Evolutionary conservation across 352 stramenopile genomes (phyloP), one percentile per base, ranked within the genome.

Genomic region (Globisporangium nodosum): DNA sequence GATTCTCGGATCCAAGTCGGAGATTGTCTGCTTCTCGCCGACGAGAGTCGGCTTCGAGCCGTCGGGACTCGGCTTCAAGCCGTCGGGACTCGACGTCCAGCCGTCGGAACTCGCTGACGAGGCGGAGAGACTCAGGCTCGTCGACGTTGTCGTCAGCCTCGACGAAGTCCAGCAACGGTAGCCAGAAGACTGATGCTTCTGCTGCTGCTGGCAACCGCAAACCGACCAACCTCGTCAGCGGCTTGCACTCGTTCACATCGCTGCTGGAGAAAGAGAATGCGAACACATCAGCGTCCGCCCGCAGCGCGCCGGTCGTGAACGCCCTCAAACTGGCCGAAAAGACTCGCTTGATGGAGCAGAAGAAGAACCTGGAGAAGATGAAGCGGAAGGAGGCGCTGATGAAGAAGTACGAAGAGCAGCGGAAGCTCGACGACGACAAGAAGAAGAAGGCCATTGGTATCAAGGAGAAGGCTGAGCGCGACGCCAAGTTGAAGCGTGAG

Each of bases 241-340:
- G 75, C 8, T 42, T 94, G 27, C 82, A 92, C 43, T 92, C 82
- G 12, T 83, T 92, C 54, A 82, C 76, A 8, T 69, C 75, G n/a
- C 58, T 94, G 30, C 51, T 91, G 20, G 78, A 87, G 3, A 88
- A 85, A 39, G 70, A 85, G 24, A 66, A 60, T 0, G 52, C 30
- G 5, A 74, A 61, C 21, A 63, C 63, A 20, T 66, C 55, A 47
- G 76, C 50, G n/a, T 43, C 61, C 7, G 72, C 54, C 15, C 73
- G 81, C 54, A 77, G 67, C 48, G 70, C 71, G 16, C 79, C 76
- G 0, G 70, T 78, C 30, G 74, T 94, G 5, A 90, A 76, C 51
- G 69, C 85, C 0, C 62, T 94, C 24, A 92, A 92, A 50, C 33
- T 88, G 53, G 82, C 82, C 1, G 82, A 92, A 62, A 83, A 71